Evolutionary conservation across 768 basidiomycete genomes (phyloP).

Genomic region (Boletus edulis): DNA sequence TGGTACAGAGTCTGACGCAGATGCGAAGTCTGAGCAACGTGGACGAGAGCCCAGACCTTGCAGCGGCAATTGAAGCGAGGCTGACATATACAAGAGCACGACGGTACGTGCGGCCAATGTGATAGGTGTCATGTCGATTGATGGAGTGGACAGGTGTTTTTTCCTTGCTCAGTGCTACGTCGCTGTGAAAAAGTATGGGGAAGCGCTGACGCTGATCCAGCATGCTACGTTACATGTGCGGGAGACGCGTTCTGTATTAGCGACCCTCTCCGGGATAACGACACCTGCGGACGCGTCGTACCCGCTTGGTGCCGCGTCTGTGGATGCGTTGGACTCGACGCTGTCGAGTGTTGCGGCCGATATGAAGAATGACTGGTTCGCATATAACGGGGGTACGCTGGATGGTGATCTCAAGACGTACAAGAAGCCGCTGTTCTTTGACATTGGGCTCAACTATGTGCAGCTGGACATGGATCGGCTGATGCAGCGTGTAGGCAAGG

Average conservation of each 20-base stretch:
- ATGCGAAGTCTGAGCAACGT: conserved; percentile 82
- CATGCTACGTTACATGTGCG: conserved; percentile 73
- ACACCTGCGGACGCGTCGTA: conserved; percentile 46
- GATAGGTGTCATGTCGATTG: background rate
- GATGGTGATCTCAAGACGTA: conserved; percentile 45
- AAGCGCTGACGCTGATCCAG: conserved; percentile 68
- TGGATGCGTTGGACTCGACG: conserved; percentile 52
- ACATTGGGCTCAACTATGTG: conserved; percentile 91
- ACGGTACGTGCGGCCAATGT: conserved; percentile 43
- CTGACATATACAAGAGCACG: conserved; percentile 72
- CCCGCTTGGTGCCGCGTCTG: conserved; percentile 42
- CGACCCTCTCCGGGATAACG: conserved; percentile 45
- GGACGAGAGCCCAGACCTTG: conserved; percentile 83
- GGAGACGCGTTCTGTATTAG: conserved; percentile 58
- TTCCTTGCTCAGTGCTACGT: conserved; percentile 78
- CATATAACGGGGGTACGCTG: conserved; percentile 65
- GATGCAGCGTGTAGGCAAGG: conserved; percentile 67
- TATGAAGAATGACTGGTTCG: conserved; percentile 77
- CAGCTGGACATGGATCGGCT: conserved; percentile 81
- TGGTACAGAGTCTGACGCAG: conserved; percentile 81
- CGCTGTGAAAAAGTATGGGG: conserved; percentile 65
- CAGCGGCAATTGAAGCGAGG: conserved; percentile 73
- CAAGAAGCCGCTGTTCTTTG: conserved; percentile 90
- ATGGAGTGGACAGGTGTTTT: conserved; percentile 49
- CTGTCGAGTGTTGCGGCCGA: conserved; percentile 46